Percentiles rank a stretch among this genome's conserved stretches.
These are phyloP conservation scores for Spiromastix sp. DNA, from an alignment of 2,329 filamentous ascomycete species.

Conservation along the genomic window DNA sequence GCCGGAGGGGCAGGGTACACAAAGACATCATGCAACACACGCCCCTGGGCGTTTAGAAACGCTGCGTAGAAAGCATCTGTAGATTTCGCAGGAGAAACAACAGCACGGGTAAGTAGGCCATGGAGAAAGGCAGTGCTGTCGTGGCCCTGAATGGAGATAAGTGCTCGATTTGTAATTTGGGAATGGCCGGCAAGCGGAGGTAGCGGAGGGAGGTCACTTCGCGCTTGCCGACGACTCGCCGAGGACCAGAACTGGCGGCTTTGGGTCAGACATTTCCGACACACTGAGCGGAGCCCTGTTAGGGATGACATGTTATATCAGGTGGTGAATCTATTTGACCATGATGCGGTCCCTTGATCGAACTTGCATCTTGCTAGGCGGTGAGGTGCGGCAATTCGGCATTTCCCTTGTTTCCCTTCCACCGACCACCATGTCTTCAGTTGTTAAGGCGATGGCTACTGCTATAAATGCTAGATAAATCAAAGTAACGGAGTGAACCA, in stretches of 20 bases:
- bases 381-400: too few species aligned
- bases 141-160: slow-evolving; percentile 68
- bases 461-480: too few species aligned
- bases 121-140: slow-evolving; percentile 81
- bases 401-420: too few species aligned
- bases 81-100: slow-evolving; percentile 36
- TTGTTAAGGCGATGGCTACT: too few species aligned
- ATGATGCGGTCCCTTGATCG: too few species aligned
- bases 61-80: slow-evolving; percentile 57
- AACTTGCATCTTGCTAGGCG: too few species aligned
- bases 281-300: slow-evolving; percentile 16
- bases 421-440: too few species aligned
- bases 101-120: slow-evolving; percentile 69
- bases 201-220: slow-evolving; percentile 18
- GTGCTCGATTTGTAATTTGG: slow-evolving; percentile 57
- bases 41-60: slow-evolving; percentile 76
- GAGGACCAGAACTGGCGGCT: slow-evolving; percentile 23
- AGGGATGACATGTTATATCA: slow-evolving; percentile 23
- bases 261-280: slow-evolving; percentile 19
- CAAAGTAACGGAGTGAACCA: too few species aligned
- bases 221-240: slow-evolving; percentile 1
- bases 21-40: slow-evolving; percentile 82
- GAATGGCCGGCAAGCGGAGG: slow-evolving; percentile 38
- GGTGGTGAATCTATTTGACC: too few species aligned
- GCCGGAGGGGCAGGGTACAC: slow-evolving; percentile 56